Evolutionary conservation across 768 basidiomycete species (phyloP), one percentile per base, ranked within the genome.

Genomic region (Boletus insuetus): DNA sequence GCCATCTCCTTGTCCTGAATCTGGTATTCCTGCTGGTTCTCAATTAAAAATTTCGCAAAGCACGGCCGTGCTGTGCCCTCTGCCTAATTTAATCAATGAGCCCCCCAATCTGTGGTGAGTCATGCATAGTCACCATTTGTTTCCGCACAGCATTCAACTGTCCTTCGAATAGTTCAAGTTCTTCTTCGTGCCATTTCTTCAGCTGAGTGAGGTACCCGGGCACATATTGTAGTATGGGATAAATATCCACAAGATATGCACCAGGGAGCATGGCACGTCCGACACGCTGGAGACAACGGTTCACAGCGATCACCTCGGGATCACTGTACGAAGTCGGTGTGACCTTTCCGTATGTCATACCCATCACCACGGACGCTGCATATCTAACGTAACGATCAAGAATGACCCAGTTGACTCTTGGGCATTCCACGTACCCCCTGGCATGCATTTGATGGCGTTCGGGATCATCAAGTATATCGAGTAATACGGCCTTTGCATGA

Each of bases 181-280:
- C 77, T 45, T 76, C 72, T 31, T 58, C n/a, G 58, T 87, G 85
- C 38, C 82, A 82, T 4, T 74, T 70, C 54, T 74, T 76, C 7
- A 88, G 68, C 54, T 82, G 77, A 4, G 75, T 74, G 13, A 84
- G 72, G 58, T 85, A 66, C 7, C 63, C 61, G 1, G 69, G 69
- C 14, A 70, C 35, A 11, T 64, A 65, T 46, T 44, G 48, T 1
- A 70, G 49, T 32, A 63, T 58, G 5, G 69, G 69, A 35, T 54
- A 63, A 4, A 54, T 51, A 41, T 70, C 69, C 26, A 70, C 67
- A n/a, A 66, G 61, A 41, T 64, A 70, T 13, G 61, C 51, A 31
- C 69, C 69, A 0, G 64, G 58, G 7, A 49, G 57, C 17, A 74
- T 48, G 0, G 58, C 64, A 13, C 48, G 47, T 20, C 69, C 66